A percentile compares a stretch with the other conserved stretches of the same genome.
Conservation (phyloP, 1,284 basidiomycete genomes). For the Leccinum subfulvum region DNA sequence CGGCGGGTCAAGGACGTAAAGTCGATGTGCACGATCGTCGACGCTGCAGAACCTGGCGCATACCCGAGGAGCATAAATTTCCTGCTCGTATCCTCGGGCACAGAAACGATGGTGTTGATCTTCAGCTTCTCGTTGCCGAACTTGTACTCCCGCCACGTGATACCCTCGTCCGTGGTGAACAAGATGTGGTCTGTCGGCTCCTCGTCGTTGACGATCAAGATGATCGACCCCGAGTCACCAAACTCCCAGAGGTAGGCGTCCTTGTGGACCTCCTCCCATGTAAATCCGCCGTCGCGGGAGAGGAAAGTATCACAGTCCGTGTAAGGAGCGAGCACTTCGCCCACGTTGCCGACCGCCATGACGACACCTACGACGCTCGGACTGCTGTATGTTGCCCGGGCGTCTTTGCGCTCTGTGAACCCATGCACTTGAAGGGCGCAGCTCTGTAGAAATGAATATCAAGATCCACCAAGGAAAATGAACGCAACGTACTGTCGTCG, state of each 20-base stretch:
- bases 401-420: conserved; percentile 90
- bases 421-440: conserved; percentile 93
- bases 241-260: conserved; percentile 98
- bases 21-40: conserved; percentile 85
- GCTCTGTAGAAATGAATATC: conserved; percentile 43
- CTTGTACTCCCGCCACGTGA: conserved; percentile 84
- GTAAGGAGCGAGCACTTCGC: conserved; percentile 80
- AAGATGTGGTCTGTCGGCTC: conserved; percentile 86
- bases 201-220: conserved; percentile 95
- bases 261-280: conserved; percentile 98
- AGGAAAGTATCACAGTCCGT: conserved; percentile 93
- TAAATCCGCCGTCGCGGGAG: conserved; percentile 94
- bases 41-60: conserved; percentile 47
- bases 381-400: conserved; percentile 88
- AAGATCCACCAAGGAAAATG: not conserved
- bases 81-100: conserved; percentile 87
- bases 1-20: conserved; percentile 76
- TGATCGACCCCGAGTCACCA: conserved; percentile 92
- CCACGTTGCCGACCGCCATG: conserved; percentile 97
- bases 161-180: conserved; percentile 88
- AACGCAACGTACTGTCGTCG: conserved; percentile 51
- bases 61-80: conserved; percentile 87
- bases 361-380: conserved; percentile 91
- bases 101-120: conserved; percentile 80
- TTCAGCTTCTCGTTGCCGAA: conserved; percentile 78